phyloP scores from a whole-genome alignment of 495 filamentous ascomycete genomes.

The Astrocystis sublimbata region DNA sequence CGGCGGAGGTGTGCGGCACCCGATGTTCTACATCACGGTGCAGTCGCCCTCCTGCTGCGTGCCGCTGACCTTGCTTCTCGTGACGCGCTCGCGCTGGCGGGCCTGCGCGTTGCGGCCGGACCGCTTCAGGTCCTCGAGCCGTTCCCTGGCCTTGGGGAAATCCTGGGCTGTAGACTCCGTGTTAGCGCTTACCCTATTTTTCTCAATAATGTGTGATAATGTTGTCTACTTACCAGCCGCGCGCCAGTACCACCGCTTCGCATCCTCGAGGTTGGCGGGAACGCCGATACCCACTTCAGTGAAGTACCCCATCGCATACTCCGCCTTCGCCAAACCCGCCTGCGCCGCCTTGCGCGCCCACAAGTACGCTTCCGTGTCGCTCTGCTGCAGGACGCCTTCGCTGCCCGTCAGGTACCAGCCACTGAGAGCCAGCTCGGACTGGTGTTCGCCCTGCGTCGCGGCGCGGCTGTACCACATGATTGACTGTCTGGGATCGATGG shows the following conservation, averaged over 20 bases:
- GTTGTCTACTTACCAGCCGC: constrained; percentile 94
- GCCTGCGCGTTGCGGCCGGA: constrained; percentile 68
- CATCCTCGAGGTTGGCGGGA: constrained; percentile 82
- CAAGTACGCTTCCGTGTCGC: constrained; percentile 93
- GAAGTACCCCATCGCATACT: constrained; percentile 98
- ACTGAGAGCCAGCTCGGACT: constrained; percentile 86
- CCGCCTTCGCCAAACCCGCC: constrained; percentile 82
- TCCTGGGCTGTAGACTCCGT: constrained; percentile 69
- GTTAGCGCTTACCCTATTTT: neutral
- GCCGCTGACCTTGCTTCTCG: constrained; percentile 76
- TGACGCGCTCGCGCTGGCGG: constrained; percentile 73
- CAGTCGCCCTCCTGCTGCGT: constrained; percentile 87
- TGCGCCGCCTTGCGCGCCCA: constrained; percentile 94
- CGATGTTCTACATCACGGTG: constrained; percentile 65
- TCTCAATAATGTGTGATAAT: neutral
- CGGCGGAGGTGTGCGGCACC: constrained; percentile 19
- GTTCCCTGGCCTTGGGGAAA: constrained; percentile 87
- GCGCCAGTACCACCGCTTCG: constrained; percentile 97
- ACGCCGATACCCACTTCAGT: constrained; percentile 95
- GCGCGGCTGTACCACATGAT: constrained; percentile 94
- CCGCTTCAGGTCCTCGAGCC: constrained; percentile 87
- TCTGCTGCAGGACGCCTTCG: constrained; percentile 85
- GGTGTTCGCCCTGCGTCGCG: constrained; percentile 91
- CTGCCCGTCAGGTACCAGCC: constrained; percentile 96
- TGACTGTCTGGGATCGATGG: constrained; percentile 75